These are phyloP conservation scores for Carnegiea gigantea DNA, from an alignment of 179 eudicot genomes.

Conservation along the genomic window DNA sequence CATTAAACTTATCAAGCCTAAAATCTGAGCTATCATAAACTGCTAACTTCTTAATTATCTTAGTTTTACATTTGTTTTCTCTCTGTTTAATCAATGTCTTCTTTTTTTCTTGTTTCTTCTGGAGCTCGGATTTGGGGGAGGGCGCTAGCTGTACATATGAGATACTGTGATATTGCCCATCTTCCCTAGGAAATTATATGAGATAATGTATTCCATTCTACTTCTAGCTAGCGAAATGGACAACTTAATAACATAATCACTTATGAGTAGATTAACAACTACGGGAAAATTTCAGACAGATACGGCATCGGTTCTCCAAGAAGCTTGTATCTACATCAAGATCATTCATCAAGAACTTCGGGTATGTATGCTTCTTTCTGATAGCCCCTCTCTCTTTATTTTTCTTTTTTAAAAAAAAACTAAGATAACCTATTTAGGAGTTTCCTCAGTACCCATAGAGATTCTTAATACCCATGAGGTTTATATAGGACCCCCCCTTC, in stretches of 20 bases:
- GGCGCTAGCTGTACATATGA: no score
- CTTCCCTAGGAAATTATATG: no score
- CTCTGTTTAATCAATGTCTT: neutral
- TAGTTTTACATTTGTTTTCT: neutral
- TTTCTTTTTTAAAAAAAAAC: no score
- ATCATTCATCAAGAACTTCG: slow-evolving; percentile 56
- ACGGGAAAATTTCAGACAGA: slow-evolving; percentile 41
- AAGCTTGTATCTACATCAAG: slow-evolving; percentile 56
- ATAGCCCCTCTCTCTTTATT: neutral
- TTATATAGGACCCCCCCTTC: no score
- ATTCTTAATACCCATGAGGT: no score
- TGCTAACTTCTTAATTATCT: neutral
- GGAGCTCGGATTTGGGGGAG: no score
- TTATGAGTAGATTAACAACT: no score
- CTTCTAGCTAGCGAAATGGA: neutral
- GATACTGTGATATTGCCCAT: no score
- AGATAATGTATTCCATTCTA: neutral
- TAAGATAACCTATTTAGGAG: no score
- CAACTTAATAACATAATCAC: neutral
- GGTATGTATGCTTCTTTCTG: slow-evolving; percentile 30
- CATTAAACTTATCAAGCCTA: neutral
- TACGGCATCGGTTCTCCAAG: slow-evolving; percentile 70
- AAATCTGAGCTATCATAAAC: neutral
- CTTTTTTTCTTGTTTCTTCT: no score
- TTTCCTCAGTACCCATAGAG: no score